Evolutionary conservation across 257 asterid genomes (phyloP), one percentile per base, ranked within the genome.

Genomic region (Scutellaria baicalensis): DNA sequence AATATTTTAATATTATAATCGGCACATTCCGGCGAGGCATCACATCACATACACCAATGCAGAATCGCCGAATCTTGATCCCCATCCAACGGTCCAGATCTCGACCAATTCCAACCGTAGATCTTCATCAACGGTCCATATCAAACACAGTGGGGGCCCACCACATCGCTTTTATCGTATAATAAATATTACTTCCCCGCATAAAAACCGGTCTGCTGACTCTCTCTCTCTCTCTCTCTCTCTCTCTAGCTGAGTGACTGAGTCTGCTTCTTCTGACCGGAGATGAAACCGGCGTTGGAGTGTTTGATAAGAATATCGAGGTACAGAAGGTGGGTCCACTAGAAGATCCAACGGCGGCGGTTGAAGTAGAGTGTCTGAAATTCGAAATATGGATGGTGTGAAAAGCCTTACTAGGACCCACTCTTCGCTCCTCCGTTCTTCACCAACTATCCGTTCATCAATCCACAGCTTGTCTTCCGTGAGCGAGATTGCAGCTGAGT

Each of bases 351-450:
- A 56, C 82, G 80, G 76, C 62, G 58, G 79, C 20, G 72, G 65
- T 76, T 27, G 33, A 27, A 27, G 33, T 3, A 27, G 76, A 55
- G 47, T 5, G 12, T 11, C 5, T 73, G 52, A 1, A 44, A 64
- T 48, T 13, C 40, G 45, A 55, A 79, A 93, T n/a, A n/a, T 93
- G 98, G 95, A 90, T 39, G 81, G 83, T 66, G 85, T 79, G 75
- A 92, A 76, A 69, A 82, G 83, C 66, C 92, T 90, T 51, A 85
- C 90, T 6, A 84, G 95, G 70, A 84, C 90, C 10, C 73, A 93
- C 43, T 88, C 98, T 13, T 90, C 98, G 10, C 84, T 86, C 51
- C 92, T 90, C 83, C 90, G 98, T 51, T 84, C 96, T 4, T 86
- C 97, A 64, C 90, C 90, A 16, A 90, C 97, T 52, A 31, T 83